Evolutionary conservation across 2,329 filamentous ascomycete species (phyloP).

Genomic region (Claviceps sp.): DNA sequence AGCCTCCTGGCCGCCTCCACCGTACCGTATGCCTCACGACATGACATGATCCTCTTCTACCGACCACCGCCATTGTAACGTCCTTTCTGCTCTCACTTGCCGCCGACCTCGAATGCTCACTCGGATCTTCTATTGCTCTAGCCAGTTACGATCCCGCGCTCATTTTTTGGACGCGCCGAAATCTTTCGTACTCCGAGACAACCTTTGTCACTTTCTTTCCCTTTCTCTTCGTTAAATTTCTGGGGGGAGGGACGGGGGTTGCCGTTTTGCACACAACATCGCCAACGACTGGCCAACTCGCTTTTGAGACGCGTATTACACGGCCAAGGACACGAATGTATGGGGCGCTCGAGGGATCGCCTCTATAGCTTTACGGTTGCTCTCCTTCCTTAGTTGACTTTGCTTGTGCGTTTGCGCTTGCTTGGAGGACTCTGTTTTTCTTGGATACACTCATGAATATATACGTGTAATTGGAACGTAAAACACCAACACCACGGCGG

Average conservation of each 20-base stretch:
- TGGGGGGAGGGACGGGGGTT: not conserved
- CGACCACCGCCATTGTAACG: not conserved
- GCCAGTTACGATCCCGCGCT: not conserved
- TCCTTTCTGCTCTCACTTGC: not conserved
- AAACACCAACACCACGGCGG: not conserved
- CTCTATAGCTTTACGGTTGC: not conserved
- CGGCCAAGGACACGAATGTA: not conserved
- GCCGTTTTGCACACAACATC: not conserved
- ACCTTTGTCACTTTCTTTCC: not conserved
- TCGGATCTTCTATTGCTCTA: not conserved
- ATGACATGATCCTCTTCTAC: not conserved
- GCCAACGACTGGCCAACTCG: not conserved
- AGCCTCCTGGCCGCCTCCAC: not conserved
- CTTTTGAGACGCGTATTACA: not conserved
- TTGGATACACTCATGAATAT: constrained; percentile 13
- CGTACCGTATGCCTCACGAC: not conserved
- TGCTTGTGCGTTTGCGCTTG: not conserved
- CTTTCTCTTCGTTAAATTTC: not conserved
- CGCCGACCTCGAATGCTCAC: not conserved
- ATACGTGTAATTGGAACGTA: constrained; percentile 5
- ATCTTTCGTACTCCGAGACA: not conserved
- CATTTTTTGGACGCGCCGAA: not conserved
- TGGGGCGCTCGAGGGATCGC: constrained; percentile 4
- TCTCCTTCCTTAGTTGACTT: not conserved
- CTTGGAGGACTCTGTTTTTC: not conserved